Base-by-base conservation (phyloP, 768 basidiomycete genomes). In the Leccinum pellstonianum region DNA sequence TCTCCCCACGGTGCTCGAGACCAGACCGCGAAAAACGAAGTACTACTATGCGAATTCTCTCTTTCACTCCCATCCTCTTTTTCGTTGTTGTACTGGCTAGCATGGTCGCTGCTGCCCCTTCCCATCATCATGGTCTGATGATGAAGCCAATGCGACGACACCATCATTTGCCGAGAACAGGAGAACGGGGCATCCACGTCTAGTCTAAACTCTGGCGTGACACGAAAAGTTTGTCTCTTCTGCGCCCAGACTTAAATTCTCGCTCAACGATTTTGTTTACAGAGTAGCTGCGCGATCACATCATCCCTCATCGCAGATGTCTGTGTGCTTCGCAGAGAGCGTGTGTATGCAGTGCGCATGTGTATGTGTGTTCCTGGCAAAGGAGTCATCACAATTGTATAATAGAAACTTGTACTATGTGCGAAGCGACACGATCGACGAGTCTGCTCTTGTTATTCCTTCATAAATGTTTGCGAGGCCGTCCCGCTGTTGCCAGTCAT, bases 1-100 rank as follows among this genome's bases (percentile, higher is more conserved):
- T 37, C 46, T 6, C 46, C 54, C 15, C 33, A 35, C 11, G n/a
- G 5, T 9, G 5, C 33, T 37, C 51, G 7, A 31, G 8, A 53
- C 14, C 29, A 7, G 8, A 35, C 17, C 4, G n/a, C 23, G 43
- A 43, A 47, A 25, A 17, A 9, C 21, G 43, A n/a, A 49, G 15
- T n/a, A n/a, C n/a, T 19, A 11, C 10, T 57, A 65, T 66, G 59
- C 19, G 56, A 21, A 14, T 62, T n/a, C 23, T 57, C 11, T 57
- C 54, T 15, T 31, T n/a, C n/a, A 52, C 46, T 2, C 35, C 14
- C 38, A 33, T 62, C 27, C 53, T 62, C 25, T 15, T 62, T 41
- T 56, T 52, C 38, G 25, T 62, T 4, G 23, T 43, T 11, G 29
- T 29, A 5, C 48, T 67, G 23, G 52, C 48, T 49, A 46, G 31